phyloP scores from a whole-genome alignment of 2,329 filamentous ascomycete species.

The Penicillium sp. region DNA sequence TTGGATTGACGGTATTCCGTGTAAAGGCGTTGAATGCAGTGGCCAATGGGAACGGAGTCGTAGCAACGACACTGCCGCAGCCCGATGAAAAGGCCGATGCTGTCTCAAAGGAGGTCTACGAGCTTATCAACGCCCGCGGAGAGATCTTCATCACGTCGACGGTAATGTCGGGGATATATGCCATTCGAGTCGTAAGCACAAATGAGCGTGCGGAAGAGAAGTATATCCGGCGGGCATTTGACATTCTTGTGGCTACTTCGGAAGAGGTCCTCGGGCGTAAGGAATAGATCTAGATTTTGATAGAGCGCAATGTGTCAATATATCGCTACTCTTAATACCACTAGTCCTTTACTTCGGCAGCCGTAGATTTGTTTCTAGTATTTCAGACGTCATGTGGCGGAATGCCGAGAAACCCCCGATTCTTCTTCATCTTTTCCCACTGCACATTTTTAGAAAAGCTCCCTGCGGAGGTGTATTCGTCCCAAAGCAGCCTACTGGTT shows the following conservation, averaged over 20 bases:
- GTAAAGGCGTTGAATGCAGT: constrained; percentile 53
- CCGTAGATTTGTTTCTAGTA: neutral
- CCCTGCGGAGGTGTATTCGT: no score
- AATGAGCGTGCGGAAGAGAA: constrained; percentile 72
- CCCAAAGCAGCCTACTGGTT: no score
- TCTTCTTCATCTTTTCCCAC: no score
- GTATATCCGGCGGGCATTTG: constrained; percentile 75
- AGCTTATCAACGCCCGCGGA: constrained; percentile 72
- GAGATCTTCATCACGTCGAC: constrained; percentile 84
- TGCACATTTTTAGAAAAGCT: no score
- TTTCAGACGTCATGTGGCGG: neutral
- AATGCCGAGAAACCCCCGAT: no score
- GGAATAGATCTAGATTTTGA: neutral
- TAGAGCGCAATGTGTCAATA: neutral
- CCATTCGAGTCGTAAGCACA: constrained; percentile 80
- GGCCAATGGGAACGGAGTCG: constrained; percentile 18
- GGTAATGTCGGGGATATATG: constrained; percentile 72
- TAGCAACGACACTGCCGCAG: constrained; percentile 24
- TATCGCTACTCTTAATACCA: neutral
- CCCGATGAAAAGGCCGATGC: constrained; percentile 64
- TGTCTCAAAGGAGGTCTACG: constrained; percentile 75
- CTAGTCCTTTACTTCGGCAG: neutral
- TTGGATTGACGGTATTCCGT: constrained; percentile 78
- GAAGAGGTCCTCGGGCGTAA: constrained; percentile 21
- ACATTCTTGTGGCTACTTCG: constrained; percentile 62